Conservation (phyloP, 2,329 filamentous ascomycete species). For the Talaromyces sp. region DNA sequence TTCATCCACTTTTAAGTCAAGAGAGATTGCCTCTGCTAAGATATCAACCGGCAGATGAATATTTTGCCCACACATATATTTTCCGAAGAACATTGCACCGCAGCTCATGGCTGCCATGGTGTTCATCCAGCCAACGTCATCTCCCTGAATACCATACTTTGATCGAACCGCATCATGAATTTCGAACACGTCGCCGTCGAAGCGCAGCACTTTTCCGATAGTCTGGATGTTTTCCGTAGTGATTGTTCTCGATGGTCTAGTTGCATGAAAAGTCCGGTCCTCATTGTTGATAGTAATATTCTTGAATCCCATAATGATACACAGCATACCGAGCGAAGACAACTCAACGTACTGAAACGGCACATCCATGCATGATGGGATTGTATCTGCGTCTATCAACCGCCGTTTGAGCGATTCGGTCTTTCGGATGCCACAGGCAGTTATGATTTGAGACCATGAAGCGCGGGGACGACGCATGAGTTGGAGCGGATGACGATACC, state of each 20-base stretch:
- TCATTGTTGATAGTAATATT: not conserved
- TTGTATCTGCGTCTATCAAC: not conserved
- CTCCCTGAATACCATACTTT: not conserved
- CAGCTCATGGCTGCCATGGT: not conserved
- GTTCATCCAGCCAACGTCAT: not conserved
- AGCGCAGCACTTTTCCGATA: not conserved
- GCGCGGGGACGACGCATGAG: not conserved
- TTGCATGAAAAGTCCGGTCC: not conserved
- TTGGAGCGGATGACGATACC: not conserved
- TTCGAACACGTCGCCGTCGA: not conserved
- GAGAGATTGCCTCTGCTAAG: not conserved
- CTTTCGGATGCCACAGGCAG: not conserved
- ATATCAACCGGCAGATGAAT: not conserved
- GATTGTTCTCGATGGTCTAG: not conserved
- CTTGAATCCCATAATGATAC: not conserved
- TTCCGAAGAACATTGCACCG: not conserved
- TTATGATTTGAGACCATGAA: not conserved
- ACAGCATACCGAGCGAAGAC: not conserved
- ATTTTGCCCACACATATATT: not conserved
- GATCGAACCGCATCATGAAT: not conserved
- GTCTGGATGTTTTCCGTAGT: not conserved
- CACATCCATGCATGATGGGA: not conserved
- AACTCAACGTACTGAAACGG: not conserved
- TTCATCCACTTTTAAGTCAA: not conserved
- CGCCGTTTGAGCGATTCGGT: not conserved